Conservation (phyloP, 805 yeast genomes). For the Wickerhamiella azymoides region DNA sequence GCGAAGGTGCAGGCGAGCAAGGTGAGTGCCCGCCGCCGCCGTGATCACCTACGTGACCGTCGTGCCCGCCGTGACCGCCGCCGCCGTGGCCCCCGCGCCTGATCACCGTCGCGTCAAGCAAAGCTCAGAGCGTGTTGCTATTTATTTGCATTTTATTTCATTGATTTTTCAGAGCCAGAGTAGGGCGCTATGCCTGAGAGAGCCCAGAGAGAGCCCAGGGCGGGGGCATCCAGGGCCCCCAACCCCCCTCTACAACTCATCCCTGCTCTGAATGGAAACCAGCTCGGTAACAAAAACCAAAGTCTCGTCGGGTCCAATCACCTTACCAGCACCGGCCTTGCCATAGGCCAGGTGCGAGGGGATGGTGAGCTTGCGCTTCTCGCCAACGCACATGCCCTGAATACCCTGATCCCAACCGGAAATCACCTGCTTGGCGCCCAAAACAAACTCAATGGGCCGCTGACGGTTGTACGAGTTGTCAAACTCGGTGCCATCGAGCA, state of each 20-base stretch:
- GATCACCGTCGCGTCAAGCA: too few relatives aligned
- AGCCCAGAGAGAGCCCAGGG: too few relatives aligned
- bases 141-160: too few relatives aligned
- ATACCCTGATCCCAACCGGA: constrained; percentile 87
- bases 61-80: too few relatives aligned
- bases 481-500: constrained; percentile 55
- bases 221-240: neutral
- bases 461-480: constrained; percentile 59
- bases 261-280: constrained; percentile 37
- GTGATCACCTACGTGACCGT: too few relatives aligned
- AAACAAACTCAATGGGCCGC: constrained; percentile 51
- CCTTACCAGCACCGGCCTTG: constrained; percentile 44
- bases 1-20: too few relatives aligned
- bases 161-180: too few relatives aligned
- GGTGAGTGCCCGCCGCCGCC: too few relatives aligned
- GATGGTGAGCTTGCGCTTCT: constrained; percentile 61
- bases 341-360: constrained; percentile 78
- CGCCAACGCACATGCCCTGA: constrained; percentile 76
- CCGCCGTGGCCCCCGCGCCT: too few relatives aligned
- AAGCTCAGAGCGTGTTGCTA: too few relatives aligned
- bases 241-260: neutral
- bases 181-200: too few relatives aligned
- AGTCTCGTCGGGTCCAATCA: constrained; percentile 68
- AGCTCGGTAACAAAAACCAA: constrained; percentile 54
- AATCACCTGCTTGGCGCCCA: constrained; percentile 73